These are phyloP conservation scores for Sophora flavescens DNA, from an alignment of 306 rosid species.

Conservation along the genomic window DNA sequence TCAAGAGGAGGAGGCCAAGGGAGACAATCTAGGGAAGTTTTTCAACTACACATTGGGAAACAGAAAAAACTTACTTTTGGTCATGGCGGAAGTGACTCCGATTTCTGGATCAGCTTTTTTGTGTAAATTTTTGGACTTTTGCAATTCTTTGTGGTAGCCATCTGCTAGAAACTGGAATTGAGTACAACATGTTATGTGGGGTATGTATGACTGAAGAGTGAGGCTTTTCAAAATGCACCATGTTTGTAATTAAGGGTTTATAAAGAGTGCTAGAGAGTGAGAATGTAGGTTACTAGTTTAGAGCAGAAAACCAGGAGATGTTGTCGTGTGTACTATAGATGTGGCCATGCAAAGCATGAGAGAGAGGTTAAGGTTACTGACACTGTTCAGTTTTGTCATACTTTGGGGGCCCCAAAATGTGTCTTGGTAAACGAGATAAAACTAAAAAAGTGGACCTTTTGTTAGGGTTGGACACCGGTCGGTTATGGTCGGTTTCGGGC, in stretches of 20 bases:
- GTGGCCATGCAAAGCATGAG: no score
- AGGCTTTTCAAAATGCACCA: background rate
- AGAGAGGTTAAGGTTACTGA: no score
- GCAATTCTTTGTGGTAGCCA: constrained; percentile 49
- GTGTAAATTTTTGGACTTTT: constrained; percentile 41
- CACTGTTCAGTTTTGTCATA: no score
- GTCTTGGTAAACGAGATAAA: no score
- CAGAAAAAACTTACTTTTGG: constrained; percentile 52
- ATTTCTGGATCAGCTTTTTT: constrained; percentile 53
- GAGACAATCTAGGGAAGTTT: constrained; percentile 64
- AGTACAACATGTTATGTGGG: background rate
- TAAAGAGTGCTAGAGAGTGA: background rate
- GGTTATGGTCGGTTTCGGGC: no score
- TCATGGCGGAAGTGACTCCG: constrained; percentile 53
- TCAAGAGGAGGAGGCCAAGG: constrained; percentile 62
- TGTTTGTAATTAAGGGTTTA: background rate
- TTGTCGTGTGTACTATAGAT: no score
- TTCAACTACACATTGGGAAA: constrained; percentile 21
- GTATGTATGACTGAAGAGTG: no score
- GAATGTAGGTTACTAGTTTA: no score
- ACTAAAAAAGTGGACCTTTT: no score
- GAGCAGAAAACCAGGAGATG: no score
- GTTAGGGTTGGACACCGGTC: no score
- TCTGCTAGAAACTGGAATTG: constrained; percentile 52
- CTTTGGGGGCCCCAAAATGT: no score